Percentiles rank a stretch among this genome's conserved stretches.
These are phyloP conservation scores for Populus ilicifolia DNA, from an alignment of 345 rosid species.

Conservation along the genomic window DNA sequence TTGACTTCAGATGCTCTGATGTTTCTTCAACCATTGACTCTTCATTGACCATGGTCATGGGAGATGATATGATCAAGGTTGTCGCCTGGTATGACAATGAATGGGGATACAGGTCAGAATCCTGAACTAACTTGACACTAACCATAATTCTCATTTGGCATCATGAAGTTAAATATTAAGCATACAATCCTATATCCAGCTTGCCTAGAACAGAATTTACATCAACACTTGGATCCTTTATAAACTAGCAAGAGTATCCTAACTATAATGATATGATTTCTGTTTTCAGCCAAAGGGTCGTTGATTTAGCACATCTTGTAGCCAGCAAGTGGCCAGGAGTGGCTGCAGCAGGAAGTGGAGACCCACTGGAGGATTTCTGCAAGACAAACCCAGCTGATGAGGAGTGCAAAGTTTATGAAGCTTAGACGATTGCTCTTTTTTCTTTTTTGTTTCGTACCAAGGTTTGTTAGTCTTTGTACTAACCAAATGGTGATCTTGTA, in stretches of 20 bases:
- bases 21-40: slow-evolving; percentile 92
- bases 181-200: background rate
- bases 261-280: background rate
- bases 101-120: slow-evolving; percentile 89
- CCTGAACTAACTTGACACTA: background rate
- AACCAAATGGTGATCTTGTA: slow-evolving; percentile 10
- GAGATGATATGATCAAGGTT: slow-evolving; percentile 96
- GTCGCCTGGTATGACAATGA: slow-evolving; percentile 99
- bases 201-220: background rate
- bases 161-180: background rate
- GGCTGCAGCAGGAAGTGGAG: slow-evolving; percentile 59
- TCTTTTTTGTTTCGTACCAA: background rate
- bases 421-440: slow-evolving; percentile 18
- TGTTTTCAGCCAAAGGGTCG: slow-evolving; percentile 83
- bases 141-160: background rate
- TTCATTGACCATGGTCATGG: slow-evolving; percentile 96
- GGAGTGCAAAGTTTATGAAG: slow-evolving; percentile 95
- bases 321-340: slow-evolving; percentile 83
- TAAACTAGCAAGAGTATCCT: background rate
- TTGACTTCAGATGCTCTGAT: slow-evolving; percentile 85
- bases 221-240: background rate
- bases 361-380: slow-evolving; percentile 94
- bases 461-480: slow-evolving; percentile 5
- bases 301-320: slow-evolving; percentile 92
- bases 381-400: slow-evolving; percentile 75